Base-by-base conservation (phyloP, 1,284 basidiomycete species). In the Leccinum colubrinum region DNA sequence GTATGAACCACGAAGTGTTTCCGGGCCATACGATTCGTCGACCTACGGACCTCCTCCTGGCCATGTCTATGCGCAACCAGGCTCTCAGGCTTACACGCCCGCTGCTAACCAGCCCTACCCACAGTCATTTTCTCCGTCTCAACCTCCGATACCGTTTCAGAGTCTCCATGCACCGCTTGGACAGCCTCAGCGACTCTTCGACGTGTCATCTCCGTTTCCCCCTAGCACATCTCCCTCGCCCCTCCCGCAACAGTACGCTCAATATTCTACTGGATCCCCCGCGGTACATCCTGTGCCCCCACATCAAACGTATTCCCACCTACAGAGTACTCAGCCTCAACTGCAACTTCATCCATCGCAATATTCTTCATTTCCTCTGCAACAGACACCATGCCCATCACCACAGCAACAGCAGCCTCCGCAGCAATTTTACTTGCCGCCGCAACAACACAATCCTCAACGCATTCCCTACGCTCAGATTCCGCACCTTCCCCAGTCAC, bases 161-260 rank as follows among this genome's bases (percentile, higher is more conserved):
- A 57, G 67, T 43, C 22, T 58, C 3, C 48, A 54, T 5, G 25
- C 33, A 30, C 58, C 57, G 17, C 56, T 54, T 39, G 64, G 67
- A 17, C 70, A 68, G 25, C 48, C 65, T 58, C 70, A 59, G 54
- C 69, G 62, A 55, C 37, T 46, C 15, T 60, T 68, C 33, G 60
- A 66, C 5, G 3, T 46, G 3, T 54, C 60, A 33, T 33, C 59
- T 48, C 43, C 53, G n/a, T 14, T 11, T 20, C 20, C n/a, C 20
- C 22, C 22, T 14, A 15, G 25, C 8, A 59, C 37, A 7, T 55
- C 61, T 8, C 41, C 62, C 41, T 59, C 57, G 25, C 15, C 61
- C 12, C 54, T 46, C 27, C 46, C 56, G 15, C 70, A 63, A 27
- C 64, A 64, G 37, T 64, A 68, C 11, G 43, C 35, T n/a, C 69